Conservation (phyloP, 345 rosid species). For the Odontarrhena argentea region DNA sequence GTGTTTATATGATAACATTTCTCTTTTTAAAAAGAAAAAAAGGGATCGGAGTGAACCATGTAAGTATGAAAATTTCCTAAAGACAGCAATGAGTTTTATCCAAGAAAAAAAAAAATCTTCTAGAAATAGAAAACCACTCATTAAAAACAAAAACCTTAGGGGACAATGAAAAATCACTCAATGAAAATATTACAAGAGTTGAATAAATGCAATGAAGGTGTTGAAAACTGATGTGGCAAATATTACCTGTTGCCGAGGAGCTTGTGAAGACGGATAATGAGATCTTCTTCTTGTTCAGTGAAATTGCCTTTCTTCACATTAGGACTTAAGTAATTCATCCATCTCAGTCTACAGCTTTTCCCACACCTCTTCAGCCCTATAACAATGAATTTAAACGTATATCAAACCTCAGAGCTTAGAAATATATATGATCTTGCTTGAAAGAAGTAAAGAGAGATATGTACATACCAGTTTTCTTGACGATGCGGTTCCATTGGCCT, state of each 20-base stretch:
- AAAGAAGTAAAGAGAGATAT: neutral
- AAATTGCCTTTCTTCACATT: constrained; percentile 47
- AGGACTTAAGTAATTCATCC: constrained; percentile 60
- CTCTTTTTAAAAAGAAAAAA: too few relatives aligned
- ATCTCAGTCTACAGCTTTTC: constrained; percentile 60
- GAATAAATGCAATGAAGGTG: too few relatives aligned
- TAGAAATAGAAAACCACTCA: too few relatives aligned
- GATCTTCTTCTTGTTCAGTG: constrained; percentile 56
- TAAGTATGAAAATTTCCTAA: too few relatives aligned
- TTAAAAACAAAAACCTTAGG: too few relatives aligned
- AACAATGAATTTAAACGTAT: neutral
- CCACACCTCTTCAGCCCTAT: constrained; percentile 59
- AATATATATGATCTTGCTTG: neutral
- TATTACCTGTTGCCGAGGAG: constrained; percentile 59
- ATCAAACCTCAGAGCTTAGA: neutral
- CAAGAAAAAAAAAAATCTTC: too few relatives aligned
- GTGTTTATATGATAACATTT: too few relatives aligned
- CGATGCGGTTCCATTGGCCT: constrained; percentile 59
- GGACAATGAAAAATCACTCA: too few relatives aligned
- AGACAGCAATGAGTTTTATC: too few relatives aligned
- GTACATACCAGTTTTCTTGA: constrained; percentile 48
- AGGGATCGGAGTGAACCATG: neutral
- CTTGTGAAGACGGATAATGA: constrained; percentile 55
- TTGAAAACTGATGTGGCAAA: too few relatives aligned
- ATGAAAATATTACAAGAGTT: too few relatives aligned